Percentiles rank a stretch among this genome's conserved stretches.
phyloP scores from a whole-genome alignment of 352 stramenopile genomes.

The Pythium oligandrum region DNA sequence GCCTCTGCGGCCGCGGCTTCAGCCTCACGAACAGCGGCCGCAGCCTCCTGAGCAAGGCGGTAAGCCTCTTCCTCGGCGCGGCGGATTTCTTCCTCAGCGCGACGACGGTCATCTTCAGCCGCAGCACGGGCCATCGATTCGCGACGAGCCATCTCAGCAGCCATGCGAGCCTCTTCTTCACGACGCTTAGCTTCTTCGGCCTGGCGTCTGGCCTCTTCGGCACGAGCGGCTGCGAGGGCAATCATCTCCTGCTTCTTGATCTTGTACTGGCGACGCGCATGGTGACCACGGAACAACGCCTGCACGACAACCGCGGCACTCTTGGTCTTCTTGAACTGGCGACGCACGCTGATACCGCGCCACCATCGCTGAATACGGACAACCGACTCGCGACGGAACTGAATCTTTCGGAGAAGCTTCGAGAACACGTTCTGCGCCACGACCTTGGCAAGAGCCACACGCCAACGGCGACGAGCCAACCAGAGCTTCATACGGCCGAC shows the following conservation, averaged over 20 bases:
- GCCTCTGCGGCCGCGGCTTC: conserved; percentile 69
- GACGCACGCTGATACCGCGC: conserved; percentile 64
- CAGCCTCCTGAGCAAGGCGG: conserved; percentile 47
- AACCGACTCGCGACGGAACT: conserved; percentile 54
- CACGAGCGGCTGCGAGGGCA: conserved; percentile 63
- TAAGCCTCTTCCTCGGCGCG: conserved; percentile 62
- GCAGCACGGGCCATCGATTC: conserved; percentile 51
- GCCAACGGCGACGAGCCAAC: conserved; percentile 67
- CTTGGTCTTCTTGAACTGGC: conserved; percentile 81
- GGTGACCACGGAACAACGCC: conserved; percentile 75
- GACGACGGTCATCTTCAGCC: conserved; percentile 52
- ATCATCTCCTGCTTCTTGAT: conserved; percentile 85
- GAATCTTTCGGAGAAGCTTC: conserved; percentile 48
- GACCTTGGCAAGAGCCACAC: conserved; percentile 63
- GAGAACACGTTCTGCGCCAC: conserved; percentile 54
- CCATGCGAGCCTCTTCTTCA: conserved; percentile 64
- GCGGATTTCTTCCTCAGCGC: conserved; percentile 68
- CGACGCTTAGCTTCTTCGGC: conserved; percentile 79
- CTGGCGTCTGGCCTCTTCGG: conserved; percentile 64
- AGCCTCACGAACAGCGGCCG: conserved; percentile 49
- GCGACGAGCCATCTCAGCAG: conserved; percentile 47
- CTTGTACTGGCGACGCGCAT: conserved; percentile 69
- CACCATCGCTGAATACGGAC: conserved; percentile 83
- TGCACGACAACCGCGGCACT: conserved; percentile 67
- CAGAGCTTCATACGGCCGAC: conserved; percentile 64